Percentiles rank a stretch among this genome's conserved stretches.
Evolutionary conservation across 1,284 basidiomycete genomes (phyloP).

Genomic region (Ustilago vetiveriae): DNA sequence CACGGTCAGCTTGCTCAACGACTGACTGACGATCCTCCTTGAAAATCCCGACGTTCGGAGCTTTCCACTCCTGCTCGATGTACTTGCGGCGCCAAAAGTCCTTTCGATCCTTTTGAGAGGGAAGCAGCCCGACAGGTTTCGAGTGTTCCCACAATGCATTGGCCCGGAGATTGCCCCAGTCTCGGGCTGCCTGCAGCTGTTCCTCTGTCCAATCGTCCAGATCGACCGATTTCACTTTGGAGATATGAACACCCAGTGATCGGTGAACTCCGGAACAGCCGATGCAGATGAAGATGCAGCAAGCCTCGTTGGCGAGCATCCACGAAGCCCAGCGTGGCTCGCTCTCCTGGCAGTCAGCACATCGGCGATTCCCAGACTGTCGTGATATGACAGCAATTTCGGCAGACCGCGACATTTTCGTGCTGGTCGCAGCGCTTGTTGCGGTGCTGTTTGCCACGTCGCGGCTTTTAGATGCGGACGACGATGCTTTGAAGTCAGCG

Average conservation of each 20-base stretch:
- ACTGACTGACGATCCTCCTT: neutral
- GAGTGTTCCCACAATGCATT: slow-evolving; percentile 52
- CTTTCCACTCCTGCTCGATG: slow-evolving; percentile 39
- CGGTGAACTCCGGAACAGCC: slow-evolving; percentile 71
- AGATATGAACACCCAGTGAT: slow-evolving; percentile 70
- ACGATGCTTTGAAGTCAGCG: neutral
- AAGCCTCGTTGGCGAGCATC: slow-evolving; percentile 65
- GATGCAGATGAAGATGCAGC: slow-evolving; percentile 70
- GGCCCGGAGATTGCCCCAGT: slow-evolving; percentile 52
- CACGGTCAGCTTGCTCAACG: too few relatives aligned
- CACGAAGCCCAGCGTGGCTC: slow-evolving; percentile 68
- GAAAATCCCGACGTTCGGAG: neutral
- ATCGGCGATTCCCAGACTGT: slow-evolving; percentile 66
- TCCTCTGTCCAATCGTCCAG: slow-evolving; percentile 68
- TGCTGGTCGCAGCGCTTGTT: slow-evolving; percentile 16
- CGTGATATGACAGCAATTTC: slow-evolving; percentile 67
- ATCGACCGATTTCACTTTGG: slow-evolving; percentile 70
- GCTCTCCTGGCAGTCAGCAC: slow-evolving; percentile 69
- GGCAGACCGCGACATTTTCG: slow-evolving; percentile 38
- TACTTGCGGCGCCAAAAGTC: slow-evolving; percentile 53
- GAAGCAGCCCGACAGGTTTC: slow-evolving; percentile 29
- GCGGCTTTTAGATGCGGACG: slow-evolving; percentile 5
- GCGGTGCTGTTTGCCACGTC: slow-evolving; percentile 7
- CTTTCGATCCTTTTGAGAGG: slow-evolving; percentile 17
- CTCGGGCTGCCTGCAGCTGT: slow-evolving; percentile 49